These are phyloP conservation scores for Smallanthus sonchifolius DNA, from an alignment of 129 eudicot species.

Conservation along the genomic window DNA sequence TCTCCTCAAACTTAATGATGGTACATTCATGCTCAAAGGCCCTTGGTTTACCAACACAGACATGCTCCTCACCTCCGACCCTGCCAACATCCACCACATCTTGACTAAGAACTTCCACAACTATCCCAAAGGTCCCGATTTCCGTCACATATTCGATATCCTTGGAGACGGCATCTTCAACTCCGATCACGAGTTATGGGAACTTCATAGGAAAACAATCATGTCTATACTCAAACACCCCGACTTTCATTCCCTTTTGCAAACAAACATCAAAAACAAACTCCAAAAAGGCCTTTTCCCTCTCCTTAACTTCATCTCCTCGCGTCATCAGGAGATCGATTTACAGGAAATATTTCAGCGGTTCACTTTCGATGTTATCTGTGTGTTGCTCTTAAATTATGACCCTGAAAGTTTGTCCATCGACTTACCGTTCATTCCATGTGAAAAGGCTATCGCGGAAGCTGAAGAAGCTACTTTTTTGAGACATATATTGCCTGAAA, in stretches of 20 bases:
- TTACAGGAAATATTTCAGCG: slow-evolving; percentile 53
- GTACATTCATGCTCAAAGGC: slow-evolving; percentile 39
- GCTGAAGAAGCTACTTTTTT: slow-evolving; percentile 37
- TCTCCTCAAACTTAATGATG: slow-evolving; percentile 8
- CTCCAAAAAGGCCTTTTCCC: slow-evolving; percentile 43
- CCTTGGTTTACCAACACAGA: slow-evolving; percentile 45
- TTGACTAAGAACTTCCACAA: slow-evolving; percentile 40
- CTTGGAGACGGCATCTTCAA: slow-evolving; percentile 50
- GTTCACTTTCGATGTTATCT: slow-evolving; percentile 41
- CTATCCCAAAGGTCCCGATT: slow-evolving; percentile 49
- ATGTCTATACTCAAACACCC: slow-evolving; percentile 21
- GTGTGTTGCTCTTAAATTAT: slow-evolving; percentile 27
- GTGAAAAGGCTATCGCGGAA: slow-evolving; percentile 38
- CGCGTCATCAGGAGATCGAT: slow-evolving; percentile 17
- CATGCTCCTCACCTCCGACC: slow-evolving; percentile 40
- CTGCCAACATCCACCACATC: slow-evolving; percentile 51
- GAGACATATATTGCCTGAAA: slow-evolving; percentile 46
- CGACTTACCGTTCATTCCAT: slow-evolving; percentile 30
- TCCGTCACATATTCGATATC: slow-evolving; percentile 38
- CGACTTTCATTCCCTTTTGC: slow-evolving; percentile 10
- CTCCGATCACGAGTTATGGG: slow-evolving; percentile 42
- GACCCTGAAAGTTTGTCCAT: slow-evolving; percentile 39
- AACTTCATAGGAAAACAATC: slow-evolving; percentile 36
- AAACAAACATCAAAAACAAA: slow-evolving; percentile 17
- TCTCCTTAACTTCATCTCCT: slow-evolving; percentile 14